A percentile compares a stretch with the other conserved stretches of the same genome.
Evolutionary conservation across 2,329 filamentous ascomycete genomes (phyloP).

Genomic region (Ascochyta viciae-villosae): DNA sequence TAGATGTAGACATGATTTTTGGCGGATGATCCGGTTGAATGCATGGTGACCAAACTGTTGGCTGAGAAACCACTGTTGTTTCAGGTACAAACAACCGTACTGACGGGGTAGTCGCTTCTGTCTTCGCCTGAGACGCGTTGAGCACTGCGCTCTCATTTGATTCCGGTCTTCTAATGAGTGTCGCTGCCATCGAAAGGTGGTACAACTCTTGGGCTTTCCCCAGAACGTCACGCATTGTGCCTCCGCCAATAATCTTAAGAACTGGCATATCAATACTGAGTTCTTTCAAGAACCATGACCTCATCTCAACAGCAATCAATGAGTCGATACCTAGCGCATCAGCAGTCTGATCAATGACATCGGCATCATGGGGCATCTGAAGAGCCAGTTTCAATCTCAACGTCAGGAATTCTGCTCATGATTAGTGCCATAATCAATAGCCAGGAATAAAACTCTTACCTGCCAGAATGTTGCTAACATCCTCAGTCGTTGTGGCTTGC

Average conservation of each 20-base stretch:
- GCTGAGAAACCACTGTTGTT: too few relatives aligned
- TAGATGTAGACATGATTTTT: too few relatives aligned
- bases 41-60: too few relatives aligned
- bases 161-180: too few relatives aligned
- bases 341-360: not conserved
- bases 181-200: too few relatives aligned
- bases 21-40: too few relatives aligned
- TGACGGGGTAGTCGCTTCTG: too few relatives aligned
- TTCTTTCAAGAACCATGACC: constrained; percentile 49
- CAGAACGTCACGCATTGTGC: constrained; percentile 1
- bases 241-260: constrained; percentile 32
- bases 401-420: not conserved
- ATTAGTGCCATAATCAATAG: not conserved
- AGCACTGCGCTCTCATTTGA: too few relatives aligned
- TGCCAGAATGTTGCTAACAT: not conserved
- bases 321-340: constrained; percentile 38
- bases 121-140: too few relatives aligned
- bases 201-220: not conserved
- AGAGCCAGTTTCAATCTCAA: constrained; percentile 1
- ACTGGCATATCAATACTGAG: constrained; percentile 37
- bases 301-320: constrained; percentile 48
- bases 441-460: not conserved
- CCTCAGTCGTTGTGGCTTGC: not conserved
- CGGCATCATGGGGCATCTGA: constrained; percentile 1
- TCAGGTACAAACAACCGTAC: too few relatives aligned